Base-by-base conservation (phyloP, 129 eudicot genomes). In the Tagetes erecta region DNA sequence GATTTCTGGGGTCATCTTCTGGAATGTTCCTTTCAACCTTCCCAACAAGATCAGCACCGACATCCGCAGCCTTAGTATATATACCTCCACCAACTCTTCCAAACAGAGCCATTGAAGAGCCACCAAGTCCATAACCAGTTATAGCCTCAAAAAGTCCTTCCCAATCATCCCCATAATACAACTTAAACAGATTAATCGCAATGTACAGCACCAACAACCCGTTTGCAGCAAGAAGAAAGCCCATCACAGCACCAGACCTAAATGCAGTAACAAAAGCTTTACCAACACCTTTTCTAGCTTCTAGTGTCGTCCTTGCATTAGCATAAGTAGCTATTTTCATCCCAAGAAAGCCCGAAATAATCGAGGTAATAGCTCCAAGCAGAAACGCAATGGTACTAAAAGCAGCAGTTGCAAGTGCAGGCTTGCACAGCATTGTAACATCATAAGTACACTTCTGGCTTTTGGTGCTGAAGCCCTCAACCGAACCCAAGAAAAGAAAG, bases 251-350 rank as follows among this genome's bases (percentile, higher is more conserved):
- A 70, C 96, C 91, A 30, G 91, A 89, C 63, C 96, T 84, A 64
- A 89, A 89, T 0, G 91, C 96, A 0, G 47, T 44, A 0, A 80
- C 82, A 27, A 89, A 89, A 60, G 96, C 96, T 68, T 86, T 86
- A 3, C 96, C 96, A 37, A 89, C 96, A 55, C 91, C 89, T 75
- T 86, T 89, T 70, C 96, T 80, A 4, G 96, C 96, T 73, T 89
- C 91, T 55, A 89, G 58, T 0, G 96, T 89, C 11, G 96, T 89
- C 73, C 96, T 77, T 47, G 96, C 96, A 56, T 89, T 89, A 3
- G 96, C 96, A 14, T 86, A 89, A 73, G 96, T 89, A 2, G 96
- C 96, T 76, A 89, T 88, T 81, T 91, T 91, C 97, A 91, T 91
- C 37, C 97, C 97, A 2, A 91, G 95, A 73, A 88, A 91, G 35